Evolutionary conservation across 2,329 filamentous ascomycete species (phyloP).

Genomic region (Cladophialophora chaetospira): DNA sequence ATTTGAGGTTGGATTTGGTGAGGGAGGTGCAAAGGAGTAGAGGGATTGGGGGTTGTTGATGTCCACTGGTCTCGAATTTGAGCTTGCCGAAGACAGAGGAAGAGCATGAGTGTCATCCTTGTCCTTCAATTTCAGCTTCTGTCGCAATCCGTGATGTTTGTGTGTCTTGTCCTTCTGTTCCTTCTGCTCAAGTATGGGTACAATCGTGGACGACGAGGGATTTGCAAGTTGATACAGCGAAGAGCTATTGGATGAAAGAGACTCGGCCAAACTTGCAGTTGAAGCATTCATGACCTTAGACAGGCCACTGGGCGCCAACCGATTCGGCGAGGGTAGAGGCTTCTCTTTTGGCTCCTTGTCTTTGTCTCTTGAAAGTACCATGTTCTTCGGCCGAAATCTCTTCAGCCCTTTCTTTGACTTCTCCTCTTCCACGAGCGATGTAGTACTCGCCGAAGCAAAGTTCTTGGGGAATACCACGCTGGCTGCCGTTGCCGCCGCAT

Average conservation of each 20-base stretch:
- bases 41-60: slow-evolving; percentile 64
- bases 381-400: slow-evolving; percentile 70
- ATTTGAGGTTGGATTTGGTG: slow-evolving; percentile 58
- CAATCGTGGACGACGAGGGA: slow-evolving; percentile 58
- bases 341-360: slow-evolving; percentile 51
- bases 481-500: slow-evolving; percentile 63
- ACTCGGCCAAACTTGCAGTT: slow-evolving; percentile 61
- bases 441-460: slow-evolving; percentile 36
- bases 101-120: slow-evolving; percentile 60
- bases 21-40: slow-evolving; percentile 67
- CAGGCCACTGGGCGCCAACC: slow-evolving; percentile 55
- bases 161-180: slow-evolving; percentile 48
- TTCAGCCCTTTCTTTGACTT: slow-evolving; percentile 61
- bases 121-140: slow-evolving; percentile 66
- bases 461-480: slow-evolving; percentile 63
- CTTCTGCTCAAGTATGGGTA: slow-evolving; percentile 33
- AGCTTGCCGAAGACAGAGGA: slow-evolving; percentile 65
- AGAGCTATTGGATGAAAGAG: slow-evolving; percentile 53
- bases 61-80: slow-evolving; percentile 65
- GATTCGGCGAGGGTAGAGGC: slow-evolving; percentile 61
- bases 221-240: slow-evolving; percentile 65
- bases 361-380: slow-evolving; percentile 63
- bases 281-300: slow-evolving; percentile 62
- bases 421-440: slow-evolving; percentile 38
- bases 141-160: slow-evolving; percentile 65